Evolutionary conservation across 305 asterid species (phyloP), one percentile per base, ranked within the genome.

Genomic region (Fraxinus xanthoxyloides): DNA sequence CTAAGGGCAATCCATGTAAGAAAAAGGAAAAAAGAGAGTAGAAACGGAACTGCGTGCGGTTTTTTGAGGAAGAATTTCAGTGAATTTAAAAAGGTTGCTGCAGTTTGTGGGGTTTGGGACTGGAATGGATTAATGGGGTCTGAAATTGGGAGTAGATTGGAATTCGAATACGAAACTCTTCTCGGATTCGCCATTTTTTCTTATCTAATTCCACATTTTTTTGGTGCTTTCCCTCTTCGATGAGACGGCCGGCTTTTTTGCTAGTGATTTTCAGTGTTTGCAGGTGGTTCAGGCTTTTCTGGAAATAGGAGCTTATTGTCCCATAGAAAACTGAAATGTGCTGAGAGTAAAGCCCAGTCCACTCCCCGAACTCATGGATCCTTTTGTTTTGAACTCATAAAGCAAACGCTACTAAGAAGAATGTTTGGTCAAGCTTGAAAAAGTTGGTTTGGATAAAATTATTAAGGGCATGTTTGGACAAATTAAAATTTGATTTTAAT

Each of bases 1-100:
- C 99, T 88, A 81, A 93, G 95, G 21, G 96, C 91, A 80, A 90
- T 86, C 98, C 99, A 95, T 0, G 99, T 91, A 83, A 95, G 98
- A 76, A 95, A 85, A 79, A 94, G 95, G 89, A 95, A 95, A 31
- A 93, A 82, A n/a, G 93, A 92, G 81, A 95, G 97, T 30, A 95
- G 92, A 80, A 93, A 88, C 5, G 98, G 97, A 90, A 95, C 88
- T 2, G 99, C 97, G 30, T 91, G 98, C 10, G 99, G 99, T 36
- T 93, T 92, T 67, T 89, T 95, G 65, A 95, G 93, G 85, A 95
- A 93, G 17, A 86, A 24, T 87, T 87, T 92, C 88, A 91, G 84
- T 28, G 97, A 90, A 70, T 77, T 85, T 34, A 92, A 75, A n/a
- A 88, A 82, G 80, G 86, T 81, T 5, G 92, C 26, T 21, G 90